phyloP scores from a whole-genome alignment of 139 green algal genomes.

The Chloropicon primus region DNA sequence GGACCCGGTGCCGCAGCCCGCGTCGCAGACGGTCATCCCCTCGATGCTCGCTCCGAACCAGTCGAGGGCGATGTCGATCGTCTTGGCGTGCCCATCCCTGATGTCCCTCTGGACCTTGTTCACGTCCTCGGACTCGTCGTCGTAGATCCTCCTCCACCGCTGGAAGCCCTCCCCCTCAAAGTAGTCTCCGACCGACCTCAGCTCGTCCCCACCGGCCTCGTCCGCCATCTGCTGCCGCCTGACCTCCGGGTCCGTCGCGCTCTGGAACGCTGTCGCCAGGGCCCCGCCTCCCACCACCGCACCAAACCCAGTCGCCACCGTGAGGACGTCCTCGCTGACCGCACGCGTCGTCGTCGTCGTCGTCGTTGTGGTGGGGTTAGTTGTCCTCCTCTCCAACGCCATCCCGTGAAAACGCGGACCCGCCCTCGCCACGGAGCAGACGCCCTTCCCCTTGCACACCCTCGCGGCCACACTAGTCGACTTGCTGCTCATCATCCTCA shows the following conservation, averaged over 20 bases:
- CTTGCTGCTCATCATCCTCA: no score
- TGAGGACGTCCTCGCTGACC: background rate
- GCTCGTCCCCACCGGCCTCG: slow-evolving; percentile 73
- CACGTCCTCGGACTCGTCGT: slow-evolving; percentile 87
- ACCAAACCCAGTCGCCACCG: background rate
- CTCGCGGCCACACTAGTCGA: no score
- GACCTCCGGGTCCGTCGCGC: background rate
- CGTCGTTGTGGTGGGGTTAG: no score
- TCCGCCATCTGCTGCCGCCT: slow-evolving; percentile 42
- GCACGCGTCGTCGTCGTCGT: no score
- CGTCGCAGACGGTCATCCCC: slow-evolving; percentile 69
- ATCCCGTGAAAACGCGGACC: no score
- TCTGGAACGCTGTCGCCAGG: background rate
- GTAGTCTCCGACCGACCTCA: slow-evolving; percentile 83
- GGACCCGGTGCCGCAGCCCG: slow-evolving; percentile 81
- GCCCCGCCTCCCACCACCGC: background rate
- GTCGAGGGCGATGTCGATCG: slow-evolving; percentile 89
- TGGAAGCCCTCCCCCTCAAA: slow-evolving; percentile 91
- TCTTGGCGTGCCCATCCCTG: slow-evolving; percentile 33
- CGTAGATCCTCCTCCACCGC: slow-evolving; percentile 97
- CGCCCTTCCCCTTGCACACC: no score
- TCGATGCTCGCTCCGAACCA: slow-evolving; percentile 68
- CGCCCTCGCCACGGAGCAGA: no score
- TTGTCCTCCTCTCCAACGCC: no score
- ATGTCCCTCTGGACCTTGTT: slow-evolving; percentile 68